phyloP scores from a whole-genome alignment of 805 yeast genomes.

The Wickerhamomyces pijperi region DNA sequence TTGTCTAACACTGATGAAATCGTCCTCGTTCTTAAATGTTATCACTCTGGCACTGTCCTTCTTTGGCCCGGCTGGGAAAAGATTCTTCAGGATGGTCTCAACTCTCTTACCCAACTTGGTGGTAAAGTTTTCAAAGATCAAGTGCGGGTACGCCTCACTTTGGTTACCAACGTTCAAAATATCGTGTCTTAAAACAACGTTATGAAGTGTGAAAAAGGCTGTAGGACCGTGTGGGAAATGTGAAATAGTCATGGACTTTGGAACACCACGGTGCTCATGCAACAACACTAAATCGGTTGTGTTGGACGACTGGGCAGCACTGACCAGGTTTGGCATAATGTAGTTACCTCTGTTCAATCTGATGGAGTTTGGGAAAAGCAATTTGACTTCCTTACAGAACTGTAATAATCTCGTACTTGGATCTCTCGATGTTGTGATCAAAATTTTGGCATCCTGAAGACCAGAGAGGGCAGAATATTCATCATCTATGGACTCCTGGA shows the following conservation, averaged over 20 bases:
- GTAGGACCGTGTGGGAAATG: constrained; percentile 99
- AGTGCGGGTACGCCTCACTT: constrained; percentile 87
- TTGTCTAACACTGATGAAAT: constrained; percentile 88
- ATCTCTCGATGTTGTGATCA: constrained; percentile 88
- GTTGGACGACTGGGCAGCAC: constrained; percentile 71
- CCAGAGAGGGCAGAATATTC: constrained; percentile 88
- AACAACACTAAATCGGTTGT: constrained; percentile 76
- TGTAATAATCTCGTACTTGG: constrained; percentile 81
- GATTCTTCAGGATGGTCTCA: constrained; percentile 67
- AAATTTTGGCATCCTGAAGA: constrained; percentile 76
- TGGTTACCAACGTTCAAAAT: constrained; percentile 75
- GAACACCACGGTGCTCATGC: constrained; percentile 98
- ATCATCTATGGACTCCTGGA: constrained; percentile 63
- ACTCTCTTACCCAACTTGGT: constrained; percentile 77
- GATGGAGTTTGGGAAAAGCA: constrained; percentile 81
- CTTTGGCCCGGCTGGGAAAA: constrained; percentile 96
- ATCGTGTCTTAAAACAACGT: constrained; percentile 91
- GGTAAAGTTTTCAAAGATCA: constrained; percentile 83
- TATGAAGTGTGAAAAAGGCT: constrained; percentile 86
- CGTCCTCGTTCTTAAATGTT: constrained; percentile 83
- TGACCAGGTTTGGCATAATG: constrained; percentile 72
- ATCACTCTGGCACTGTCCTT: constrained; percentile 84
- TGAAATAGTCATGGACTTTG: constrained; percentile 82
- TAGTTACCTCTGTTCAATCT: constrained; percentile 91
- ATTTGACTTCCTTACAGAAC: constrained; percentile 84